These are phyloP conservation scores for Nemania diffusa DNA, from an alignment of 2,329 filamentous ascomycete genomes.

Conservation along the genomic window DNA sequence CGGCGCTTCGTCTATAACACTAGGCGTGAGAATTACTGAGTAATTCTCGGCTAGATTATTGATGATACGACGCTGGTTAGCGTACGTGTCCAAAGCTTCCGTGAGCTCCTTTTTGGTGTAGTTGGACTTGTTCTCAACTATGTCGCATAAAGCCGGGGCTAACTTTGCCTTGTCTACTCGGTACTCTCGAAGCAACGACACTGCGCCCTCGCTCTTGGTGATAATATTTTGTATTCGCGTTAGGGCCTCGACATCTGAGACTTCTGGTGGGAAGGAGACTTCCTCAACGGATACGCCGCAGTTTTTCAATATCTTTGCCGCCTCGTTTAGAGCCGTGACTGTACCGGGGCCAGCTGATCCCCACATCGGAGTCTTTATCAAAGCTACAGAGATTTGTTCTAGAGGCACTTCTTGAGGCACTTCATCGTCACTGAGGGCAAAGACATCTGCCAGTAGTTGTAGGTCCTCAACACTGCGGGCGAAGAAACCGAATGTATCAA, in stretches of 20 bases:
- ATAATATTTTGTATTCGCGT: not conserved
- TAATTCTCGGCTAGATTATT: constrained; percentile 7
- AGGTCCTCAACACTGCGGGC: not conserved
- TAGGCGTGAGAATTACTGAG: constrained; percentile 12
- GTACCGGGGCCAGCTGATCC: not conserved
- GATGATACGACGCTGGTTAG: not conserved
- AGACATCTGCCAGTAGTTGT: not conserved
- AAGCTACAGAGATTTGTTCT: not conserved
- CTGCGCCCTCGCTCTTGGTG: not conserved
- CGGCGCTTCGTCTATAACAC: constrained; percentile 9
- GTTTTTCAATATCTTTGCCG: not conserved
- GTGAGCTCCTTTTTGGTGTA: not conserved
- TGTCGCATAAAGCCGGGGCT: not conserved
- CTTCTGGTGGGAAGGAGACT: not conserved
- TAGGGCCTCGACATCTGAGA: not conserved
- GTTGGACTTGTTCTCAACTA: not conserved
- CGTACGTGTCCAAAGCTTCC: not conserved
- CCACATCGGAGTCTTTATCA: constrained; percentile 1
- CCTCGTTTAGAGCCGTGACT: not conserved
- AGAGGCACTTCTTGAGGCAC: not conserved
- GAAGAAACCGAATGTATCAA: constrained; percentile 1
- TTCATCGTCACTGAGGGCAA: not conserved
- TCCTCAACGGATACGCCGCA: not conserved
- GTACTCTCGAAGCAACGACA: not conserved
- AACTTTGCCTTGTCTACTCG: not conserved